Base-by-base conservation (phyloP, 495 filamentous ascomycete species). In the Lasiosphaeris hirsuta region DNA sequence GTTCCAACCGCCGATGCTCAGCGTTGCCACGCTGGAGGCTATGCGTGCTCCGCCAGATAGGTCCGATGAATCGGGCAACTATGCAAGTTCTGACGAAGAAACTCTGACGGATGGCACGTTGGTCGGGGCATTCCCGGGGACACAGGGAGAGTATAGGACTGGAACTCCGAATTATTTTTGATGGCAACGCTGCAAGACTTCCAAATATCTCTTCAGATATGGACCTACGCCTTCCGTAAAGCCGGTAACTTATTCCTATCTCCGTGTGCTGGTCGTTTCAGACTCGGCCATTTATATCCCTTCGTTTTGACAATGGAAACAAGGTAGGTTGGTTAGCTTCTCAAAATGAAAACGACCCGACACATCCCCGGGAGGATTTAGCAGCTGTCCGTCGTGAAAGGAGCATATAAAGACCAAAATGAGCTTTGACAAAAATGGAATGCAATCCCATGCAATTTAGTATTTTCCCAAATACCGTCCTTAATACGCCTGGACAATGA, bases 1-100 rank as follows among this genome's bases (percentile, higher is more conserved):
- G 1, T 93, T 81, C 59, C 75, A 80, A 14, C 82, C 80, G 1
- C 83, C 82, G 0, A 64, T 71, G 10, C 66, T 93, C 13, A 84
- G 84, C 17, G 70, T 75, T 1, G 79, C 84, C 11, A 73, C 76
- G 2, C 65, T 92, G 38, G 75, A 62, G 68, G 81, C 56, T 54
- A 87, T 78, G 77, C 68, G 72, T 41, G 67, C 60, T 36, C 72
- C 76, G 1, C 75, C 77, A 14, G 80, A 78, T 43, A 70, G 74
- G 15, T 70, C 71, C 0, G 85, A 86, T 74, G 73, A 84, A 65
- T 75, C 61, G 51, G 72, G 60, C n/a, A 58, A 61, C 19, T 68
- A 75, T 45, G 46, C 55, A 23, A 78, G 75, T 56, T 81, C 78
- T 0, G 80, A 80, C 49, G 78, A 81, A 17, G 73, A 76, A 4